Evolutionary conservation across 108 stramenopile genomes (phyloP).

Genomic region (Stephanodiscus minutulus): DNA sequence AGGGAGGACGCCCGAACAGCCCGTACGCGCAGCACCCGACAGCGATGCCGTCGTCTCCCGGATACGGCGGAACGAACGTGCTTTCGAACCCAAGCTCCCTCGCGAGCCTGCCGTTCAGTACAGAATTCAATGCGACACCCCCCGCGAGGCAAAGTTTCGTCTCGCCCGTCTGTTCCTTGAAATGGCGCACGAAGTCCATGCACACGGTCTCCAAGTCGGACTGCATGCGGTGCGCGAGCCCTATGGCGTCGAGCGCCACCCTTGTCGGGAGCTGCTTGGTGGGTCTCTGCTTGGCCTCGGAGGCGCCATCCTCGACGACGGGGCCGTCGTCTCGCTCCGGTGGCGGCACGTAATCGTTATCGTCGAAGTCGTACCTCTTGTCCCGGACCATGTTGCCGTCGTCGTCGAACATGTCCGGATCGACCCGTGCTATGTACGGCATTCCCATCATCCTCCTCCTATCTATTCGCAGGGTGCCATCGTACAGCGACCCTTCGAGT

Average conservation of each 20-base stretch:
- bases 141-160: conserved; percentile 88
- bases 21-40: conserved; percentile 93
- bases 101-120: conserved; percentile 86
- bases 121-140: conserved; percentile 94
- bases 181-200: conserved; percentile 84
- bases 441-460: conserved; percentile 58
- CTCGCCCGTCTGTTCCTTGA: conserved; percentile 80
- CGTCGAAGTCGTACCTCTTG: conserved; percentile 83
- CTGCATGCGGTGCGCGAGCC: conserved; percentile 78
- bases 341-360: conserved; percentile 47
- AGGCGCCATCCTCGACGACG: not conserved
- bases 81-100: conserved; percentile 83
- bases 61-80: conserved; percentile 90
- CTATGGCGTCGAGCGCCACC: conserved; percentile 83
- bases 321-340: conserved; percentile 3
- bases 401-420: conserved; percentile 78
- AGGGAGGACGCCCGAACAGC: conserved; percentile 59
- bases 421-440: conserved; percentile 68
- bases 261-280: conserved; percentile 65
- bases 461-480: conserved; percentile 58
- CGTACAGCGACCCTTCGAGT: conserved; percentile 64
- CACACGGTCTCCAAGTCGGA: conserved; percentile 80
- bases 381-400: conserved; percentile 59
- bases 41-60: conserved; percentile 94
- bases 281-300: conserved; percentile 14